Evolutionary conservation across 495 filamentous ascomycete genomes (phyloP).

Genomic region (Neohortaea acidophila): DNA sequence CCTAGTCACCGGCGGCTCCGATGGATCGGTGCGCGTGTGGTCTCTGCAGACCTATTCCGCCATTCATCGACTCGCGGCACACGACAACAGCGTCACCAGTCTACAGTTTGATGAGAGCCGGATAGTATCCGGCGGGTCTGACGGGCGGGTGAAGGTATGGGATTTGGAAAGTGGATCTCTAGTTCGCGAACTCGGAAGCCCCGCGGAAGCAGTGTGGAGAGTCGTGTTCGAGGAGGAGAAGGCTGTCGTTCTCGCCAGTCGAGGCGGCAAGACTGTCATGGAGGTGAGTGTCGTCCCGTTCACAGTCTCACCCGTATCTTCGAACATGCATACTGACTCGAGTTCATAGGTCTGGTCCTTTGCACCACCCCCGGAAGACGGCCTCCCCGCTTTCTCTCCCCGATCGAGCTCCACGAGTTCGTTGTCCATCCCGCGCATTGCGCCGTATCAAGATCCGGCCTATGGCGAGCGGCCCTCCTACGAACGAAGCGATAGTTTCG

Average conservation of each 20-base stretch:
- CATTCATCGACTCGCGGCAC: constrained; percentile 88
- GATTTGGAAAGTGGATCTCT: constrained; percentile 77
- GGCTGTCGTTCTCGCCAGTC: constrained; percentile 83
- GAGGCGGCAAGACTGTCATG: constrained; percentile 78
- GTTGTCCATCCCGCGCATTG: background rate
- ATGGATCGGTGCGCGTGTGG: constrained; percentile 93
- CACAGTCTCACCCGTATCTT: background rate
- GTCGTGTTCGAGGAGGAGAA: constrained; percentile 98
- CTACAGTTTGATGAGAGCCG: constrained; percentile 90
- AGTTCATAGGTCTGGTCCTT: constrained; percentile 68
- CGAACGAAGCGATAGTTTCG: background rate
- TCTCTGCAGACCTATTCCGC: constrained; percentile 74
- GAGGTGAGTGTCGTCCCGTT: constrained; percentile 67
- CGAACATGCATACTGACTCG: constrained; percentile 1
- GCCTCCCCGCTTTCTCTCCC: background rate
- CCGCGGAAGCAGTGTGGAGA: constrained; percentile 89
- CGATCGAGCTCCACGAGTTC: constrained; percentile 1
- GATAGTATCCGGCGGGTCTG: constrained; percentile 87
- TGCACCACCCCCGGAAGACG: constrained; percentile 54
- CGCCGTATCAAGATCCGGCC: constrained; percentile 1
- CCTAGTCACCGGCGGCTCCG: constrained; percentile 88
- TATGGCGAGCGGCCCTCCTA: background rate
- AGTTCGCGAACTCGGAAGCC: constrained; percentile 78
- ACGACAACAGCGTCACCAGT: constrained; percentile 95
- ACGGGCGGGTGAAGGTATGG: constrained; percentile 96